Conservation (phyloP, 495 filamentous ascomycete species). For the Tuber brumale region DNA sequence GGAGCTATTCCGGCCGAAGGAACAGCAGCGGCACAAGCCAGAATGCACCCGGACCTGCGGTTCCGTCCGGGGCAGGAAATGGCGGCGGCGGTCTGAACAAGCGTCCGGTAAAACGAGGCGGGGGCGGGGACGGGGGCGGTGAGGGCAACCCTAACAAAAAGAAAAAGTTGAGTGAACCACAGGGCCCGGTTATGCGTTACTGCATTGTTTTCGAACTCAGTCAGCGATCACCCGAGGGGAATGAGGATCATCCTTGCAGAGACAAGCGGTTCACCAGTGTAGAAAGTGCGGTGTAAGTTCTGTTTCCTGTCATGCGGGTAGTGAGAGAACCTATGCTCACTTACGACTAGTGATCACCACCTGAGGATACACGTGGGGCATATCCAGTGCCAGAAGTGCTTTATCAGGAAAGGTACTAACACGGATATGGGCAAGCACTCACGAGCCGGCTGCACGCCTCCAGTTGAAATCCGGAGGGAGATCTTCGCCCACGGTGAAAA, state of each 20-base stretch:
- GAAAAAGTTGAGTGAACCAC: not conserved
- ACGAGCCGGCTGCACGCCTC: not conserved
- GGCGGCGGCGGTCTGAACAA: not conserved
- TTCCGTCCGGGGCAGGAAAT: not conserved
- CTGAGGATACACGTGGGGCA: not conserved
- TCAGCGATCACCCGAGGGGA: not conserved
- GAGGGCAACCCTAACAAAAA: not conserved
- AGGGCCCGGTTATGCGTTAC: accelerated
- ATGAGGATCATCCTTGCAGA: not conserved
- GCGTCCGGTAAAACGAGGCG: not conserved
- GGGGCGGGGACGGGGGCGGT: not conserved
- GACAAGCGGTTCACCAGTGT: not conserved
- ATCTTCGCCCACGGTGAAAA: not conserved
- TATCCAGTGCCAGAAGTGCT: not conserved
- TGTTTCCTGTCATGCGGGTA: not conserved
- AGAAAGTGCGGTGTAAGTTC: not conserved
- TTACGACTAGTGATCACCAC: not conserved
- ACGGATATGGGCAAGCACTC: not conserved
- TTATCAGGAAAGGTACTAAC: not conserved
- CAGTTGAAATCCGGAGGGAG: not conserved
- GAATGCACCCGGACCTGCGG: not conserved
- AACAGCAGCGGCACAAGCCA: not conserved
- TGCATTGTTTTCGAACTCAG: not conserved
- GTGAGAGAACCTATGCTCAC: not conserved
- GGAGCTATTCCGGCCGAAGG: not conserved